phyloP scores from a whole-genome alignment of 202 grass and related monocot species.

The Brachypodium distachyon region DNA sequence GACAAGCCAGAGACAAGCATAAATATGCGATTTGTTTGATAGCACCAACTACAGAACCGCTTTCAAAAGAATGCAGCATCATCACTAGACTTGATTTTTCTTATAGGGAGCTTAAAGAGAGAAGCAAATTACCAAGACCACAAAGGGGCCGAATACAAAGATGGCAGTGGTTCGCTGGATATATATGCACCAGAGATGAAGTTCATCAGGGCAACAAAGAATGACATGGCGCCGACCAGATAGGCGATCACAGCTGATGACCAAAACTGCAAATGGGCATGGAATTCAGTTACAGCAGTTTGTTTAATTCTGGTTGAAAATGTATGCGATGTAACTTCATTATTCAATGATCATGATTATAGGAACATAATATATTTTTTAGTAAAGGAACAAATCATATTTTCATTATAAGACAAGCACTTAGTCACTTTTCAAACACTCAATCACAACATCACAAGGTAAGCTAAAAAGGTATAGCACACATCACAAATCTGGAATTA shows the following conservation, averaged over 20 bases:
- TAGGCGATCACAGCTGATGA: slow-evolving; percentile 42
- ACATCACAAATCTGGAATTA: too few species aligned
- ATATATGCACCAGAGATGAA: slow-evolving; percentile 36
- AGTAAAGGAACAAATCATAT: too few species aligned
- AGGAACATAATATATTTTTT: too few species aligned
- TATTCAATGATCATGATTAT: neutral
- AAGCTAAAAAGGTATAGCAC: too few species aligned
- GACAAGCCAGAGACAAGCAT: neutral
- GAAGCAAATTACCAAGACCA: slow-evolving; percentile 30
- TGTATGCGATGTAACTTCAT: neutral
- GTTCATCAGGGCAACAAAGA: slow-evolving; percentile 30
- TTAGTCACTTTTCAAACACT: too few species aligned
- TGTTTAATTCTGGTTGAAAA: neutral
- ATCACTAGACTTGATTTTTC: neutral
- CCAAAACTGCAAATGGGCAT: slow-evolving; percentile 41
- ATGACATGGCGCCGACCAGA: slow-evolving; percentile 15
- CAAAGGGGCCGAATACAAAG: slow-evolving; percentile 26
- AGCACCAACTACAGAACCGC: too few species aligned
- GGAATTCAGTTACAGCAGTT: neutral
- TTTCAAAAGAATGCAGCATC: too few species aligned
- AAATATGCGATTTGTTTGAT: too few species aligned
- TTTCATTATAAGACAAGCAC: too few species aligned
- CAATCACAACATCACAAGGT: too few species aligned
- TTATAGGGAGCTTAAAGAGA: neutral
- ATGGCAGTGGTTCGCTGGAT: slow-evolving; percentile 39